These are phyloP conservation scores for Cladosporium halotolerans DNA, from an alignment of 2,329 filamentous ascomycete species.

Conservation along the genomic window DNA sequence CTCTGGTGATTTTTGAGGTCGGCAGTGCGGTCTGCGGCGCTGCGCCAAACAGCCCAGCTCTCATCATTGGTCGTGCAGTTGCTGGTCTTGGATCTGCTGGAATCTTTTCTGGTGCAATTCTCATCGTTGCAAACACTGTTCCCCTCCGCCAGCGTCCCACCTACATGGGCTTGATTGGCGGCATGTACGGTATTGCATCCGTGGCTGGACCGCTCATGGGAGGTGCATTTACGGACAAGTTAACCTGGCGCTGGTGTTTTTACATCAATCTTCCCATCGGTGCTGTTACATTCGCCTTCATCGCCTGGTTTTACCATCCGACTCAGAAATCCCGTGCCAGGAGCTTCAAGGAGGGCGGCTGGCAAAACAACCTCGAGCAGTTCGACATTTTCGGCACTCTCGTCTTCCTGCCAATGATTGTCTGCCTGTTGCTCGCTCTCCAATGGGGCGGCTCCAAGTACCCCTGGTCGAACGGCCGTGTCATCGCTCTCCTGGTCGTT, in stretches of 20 bases:
- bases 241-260: constrained; percentile 37
- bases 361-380: constrained; percentile 28
- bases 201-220: constrained; percentile 41
- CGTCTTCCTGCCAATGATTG: constrained; percentile 43
- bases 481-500: constrained; percentile 43
- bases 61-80: constrained; percentile 45
- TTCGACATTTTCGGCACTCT: constrained; percentile 44
- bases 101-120: constrained; percentile 41
- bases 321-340: constrained; percentile 30
- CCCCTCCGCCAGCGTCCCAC: constrained; percentile 41
- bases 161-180: constrained; percentile 41
- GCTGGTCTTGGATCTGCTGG: constrained; percentile 44
- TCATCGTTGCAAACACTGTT: constrained; percentile 39
- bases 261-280: constrained; percentile 51
- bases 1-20: constrained; percentile 42
- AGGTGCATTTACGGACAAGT: constrained; percentile 27
- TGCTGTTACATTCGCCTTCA: constrained; percentile 34
- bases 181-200: constrained; percentile 41
- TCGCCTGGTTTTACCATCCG: constrained; percentile 31
- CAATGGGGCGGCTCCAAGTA: constrained; percentile 47
- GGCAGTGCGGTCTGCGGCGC: constrained; percentile 45
- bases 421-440: constrained; percentile 45
- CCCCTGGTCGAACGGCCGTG: constrained; percentile 37
- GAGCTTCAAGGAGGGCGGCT: constrained; percentile 21
- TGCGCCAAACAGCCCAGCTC: constrained; percentile 40